Conservation (phyloP, 352 stramenopile species). For the Pythium scleroteichum region DNA sequence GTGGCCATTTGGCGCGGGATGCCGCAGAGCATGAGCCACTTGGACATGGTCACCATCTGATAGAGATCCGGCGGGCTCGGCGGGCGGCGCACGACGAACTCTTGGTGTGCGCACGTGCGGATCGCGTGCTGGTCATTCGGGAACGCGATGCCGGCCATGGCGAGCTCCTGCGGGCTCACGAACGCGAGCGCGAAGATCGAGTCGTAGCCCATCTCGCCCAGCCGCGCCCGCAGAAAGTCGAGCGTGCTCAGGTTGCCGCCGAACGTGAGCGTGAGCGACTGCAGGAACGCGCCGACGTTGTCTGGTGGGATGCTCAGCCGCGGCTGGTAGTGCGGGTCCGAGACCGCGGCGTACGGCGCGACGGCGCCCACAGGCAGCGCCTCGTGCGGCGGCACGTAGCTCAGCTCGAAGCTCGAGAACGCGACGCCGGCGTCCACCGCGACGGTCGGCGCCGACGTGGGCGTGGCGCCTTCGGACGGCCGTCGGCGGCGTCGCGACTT, state of each 20-base stretch:
- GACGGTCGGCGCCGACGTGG: neutral
- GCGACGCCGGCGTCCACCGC: constrained; percentile 21
- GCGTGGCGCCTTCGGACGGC: constrained; percentile 5
- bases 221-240: constrained; percentile 33
- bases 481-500: constrained; percentile 19
- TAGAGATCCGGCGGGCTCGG: constrained; percentile 40
- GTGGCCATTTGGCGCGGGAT: constrained; percentile 47
- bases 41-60: constrained; percentile 49
- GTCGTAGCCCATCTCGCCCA: constrained; percentile 64
- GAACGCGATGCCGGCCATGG: constrained; percentile 41
- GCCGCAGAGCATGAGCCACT: constrained; percentile 58
- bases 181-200: constrained; percentile 57
- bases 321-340: constrained; percentile 21
- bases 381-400: constrained; percentile 37
- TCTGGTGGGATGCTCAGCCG: constrained; percentile 30
- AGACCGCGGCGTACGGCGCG: constrained; percentile 5
- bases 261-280: constrained; percentile 45
- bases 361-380: constrained; percentile 12
- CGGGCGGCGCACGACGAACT: constrained; percentile 45
- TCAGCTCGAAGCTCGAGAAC: constrained; percentile 62
- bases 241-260: constrained; percentile 35
- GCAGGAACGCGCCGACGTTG: constrained; percentile 48
- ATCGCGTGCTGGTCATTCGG: constrained; percentile 46
- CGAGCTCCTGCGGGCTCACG: constrained; percentile 45
- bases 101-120: constrained; percentile 43